These are phyloP conservation scores for Ascocoryne sarcoides DNA, from an alignment of 2,329 filamentous ascomycete species.

Conservation along the genomic window DNA sequence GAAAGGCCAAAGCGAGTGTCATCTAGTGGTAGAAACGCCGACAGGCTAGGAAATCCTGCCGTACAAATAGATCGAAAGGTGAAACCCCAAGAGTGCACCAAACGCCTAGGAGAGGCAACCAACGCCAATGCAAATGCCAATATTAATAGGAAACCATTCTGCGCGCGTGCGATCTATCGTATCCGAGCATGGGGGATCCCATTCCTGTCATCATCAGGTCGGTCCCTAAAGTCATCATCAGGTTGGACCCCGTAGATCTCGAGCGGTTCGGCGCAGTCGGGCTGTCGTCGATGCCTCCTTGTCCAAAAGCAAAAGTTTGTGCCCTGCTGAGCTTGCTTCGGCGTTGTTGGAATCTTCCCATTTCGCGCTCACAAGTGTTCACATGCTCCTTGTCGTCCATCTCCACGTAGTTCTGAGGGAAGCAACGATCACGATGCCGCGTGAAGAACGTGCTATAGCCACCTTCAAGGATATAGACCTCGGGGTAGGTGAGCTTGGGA, in stretches of 20 bases:
- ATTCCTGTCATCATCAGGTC: conserved; percentile 32
- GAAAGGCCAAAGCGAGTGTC: too few relatives aligned
- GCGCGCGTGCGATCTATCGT: conserved; percentile 45
- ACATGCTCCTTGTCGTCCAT: conserved; percentile 92
- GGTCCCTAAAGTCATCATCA: conserved; percentile 31
- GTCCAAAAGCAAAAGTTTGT: conserved; percentile 91
- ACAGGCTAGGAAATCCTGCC: conserved; percentile 8
- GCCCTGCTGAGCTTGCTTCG: conserved; percentile 78
- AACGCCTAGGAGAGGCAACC: conserved; percentile 23
- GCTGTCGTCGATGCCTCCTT: conserved; percentile 51
- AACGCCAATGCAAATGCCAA: conserved; percentile 16
- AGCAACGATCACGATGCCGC: conserved; percentile 71
- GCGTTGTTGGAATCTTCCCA: conserved; percentile 81
- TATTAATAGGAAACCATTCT: conserved; percentile 57
- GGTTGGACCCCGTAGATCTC: conserved; percentile 13
- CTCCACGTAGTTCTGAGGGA: conserved; percentile 90
- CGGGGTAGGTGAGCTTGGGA: conserved; percentile 84
- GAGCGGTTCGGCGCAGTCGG: conserved; percentile 39
- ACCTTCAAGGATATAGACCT: conserved; percentile 93
- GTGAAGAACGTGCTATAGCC: conserved; percentile 92
- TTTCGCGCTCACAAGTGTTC: conserved; percentile 85
- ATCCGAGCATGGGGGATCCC: conserved; percentile 34
- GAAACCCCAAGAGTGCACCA: conserved; percentile 2
- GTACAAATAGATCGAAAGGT: conserved; percentile 8
- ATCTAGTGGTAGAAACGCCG: conserved; percentile 1